These are phyloP conservation scores for Thermoascus crustaceus DNA, from an alignment of 2,329 filamentous ascomycete species.

Conservation along the genomic window DNA sequence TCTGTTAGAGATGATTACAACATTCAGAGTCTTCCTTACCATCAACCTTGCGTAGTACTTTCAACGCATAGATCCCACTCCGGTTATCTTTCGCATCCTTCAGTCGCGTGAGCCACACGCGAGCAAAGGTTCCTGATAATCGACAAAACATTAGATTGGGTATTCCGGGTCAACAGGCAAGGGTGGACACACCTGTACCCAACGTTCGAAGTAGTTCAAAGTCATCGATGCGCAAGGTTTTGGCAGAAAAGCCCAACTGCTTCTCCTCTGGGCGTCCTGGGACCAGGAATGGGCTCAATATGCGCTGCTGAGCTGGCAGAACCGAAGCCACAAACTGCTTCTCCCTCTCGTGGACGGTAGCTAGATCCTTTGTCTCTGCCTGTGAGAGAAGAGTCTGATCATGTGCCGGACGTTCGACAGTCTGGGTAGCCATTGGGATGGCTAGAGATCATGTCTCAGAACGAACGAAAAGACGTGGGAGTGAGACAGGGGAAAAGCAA, in stretches of 20 bases:
- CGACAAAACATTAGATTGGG: slow-evolving; percentile 7
- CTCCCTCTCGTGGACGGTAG: slow-evolving; percentile 20
- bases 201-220: slow-evolving; percentile 42
- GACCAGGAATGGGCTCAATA: slow-evolving; percentile 29
- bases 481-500: slow-evolving; percentile 9
- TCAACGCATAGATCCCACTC: slow-evolving; percentile 41
- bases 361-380: slow-evolving; percentile 12
- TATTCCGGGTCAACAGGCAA: slow-evolving; percentile 10
- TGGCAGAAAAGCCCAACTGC: slow-evolving; percentile 29
- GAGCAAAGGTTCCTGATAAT: slow-evolving; percentile 41
- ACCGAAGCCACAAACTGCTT: slow-evolving; percentile 22
- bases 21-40: slow-evolving; percentile 28
- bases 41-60: slow-evolving; percentile 44
- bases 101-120: slow-evolving; percentile 42
- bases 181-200: slow-evolving; percentile 35
- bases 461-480: slow-evolving; percentile 3
- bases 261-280: slow-evolving; percentile 31
- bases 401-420: slow-evolving; percentile 27
- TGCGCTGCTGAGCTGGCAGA: slow-evolving; percentile 21
- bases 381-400: slow-evolving; percentile 17
- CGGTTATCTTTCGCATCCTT: slow-evolving; percentile 29
- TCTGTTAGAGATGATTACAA: no score
- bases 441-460: slow-evolving; percentile 25
- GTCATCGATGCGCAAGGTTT: slow-evolving; percentile 32
- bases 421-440: slow-evolving; percentile 34